Evolutionary conservation across 2,329 filamentous ascomycete species (phyloP).

Genomic region (Cryoendolithus antarcticus): DNA sequence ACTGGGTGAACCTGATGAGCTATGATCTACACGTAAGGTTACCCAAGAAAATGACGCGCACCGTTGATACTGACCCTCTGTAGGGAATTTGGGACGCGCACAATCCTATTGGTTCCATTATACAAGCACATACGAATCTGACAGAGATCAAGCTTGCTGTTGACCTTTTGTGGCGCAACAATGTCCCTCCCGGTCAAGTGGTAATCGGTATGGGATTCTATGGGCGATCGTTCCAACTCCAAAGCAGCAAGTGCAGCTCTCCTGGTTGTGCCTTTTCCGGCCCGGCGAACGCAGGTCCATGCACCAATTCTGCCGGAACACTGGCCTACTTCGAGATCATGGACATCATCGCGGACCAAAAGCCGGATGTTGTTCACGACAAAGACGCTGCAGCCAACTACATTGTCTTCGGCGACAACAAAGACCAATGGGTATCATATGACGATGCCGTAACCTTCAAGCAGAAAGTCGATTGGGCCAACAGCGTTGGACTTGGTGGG

Average conservation of each 20-base stretch:
- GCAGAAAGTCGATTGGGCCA: constrained; percentile 23
- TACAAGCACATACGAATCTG: constrained; percentile 33
- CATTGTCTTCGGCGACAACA: constrained; percentile 16
- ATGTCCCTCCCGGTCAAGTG: constrained; percentile 31
- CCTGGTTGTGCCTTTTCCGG: constrained; percentile 12
- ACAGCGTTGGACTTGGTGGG: constrained; percentile 22
- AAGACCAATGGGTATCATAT: constrained; percentile 29
- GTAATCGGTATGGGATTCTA: constrained; percentile 37
- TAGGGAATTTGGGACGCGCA: constrained; percentile 32
- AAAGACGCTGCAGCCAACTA: constrained; percentile 23
- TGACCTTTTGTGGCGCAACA: constrained; percentile 35
- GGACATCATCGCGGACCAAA: constrained; percentile 14
- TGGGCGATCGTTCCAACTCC: constrained; percentile 25
- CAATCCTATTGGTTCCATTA: constrained; percentile 19
- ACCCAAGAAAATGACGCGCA: no score
- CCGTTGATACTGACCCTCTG: constrained; percentile 32
- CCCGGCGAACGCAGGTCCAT: constrained; percentile 17
- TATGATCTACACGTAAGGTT: constrained; percentile 22
- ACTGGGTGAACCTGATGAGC: constrained; percentile 10
- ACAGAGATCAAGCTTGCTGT: constrained; percentile 33
- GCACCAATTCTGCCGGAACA: constrained; percentile 21
- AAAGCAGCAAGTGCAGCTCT: constrained; percentile 10
- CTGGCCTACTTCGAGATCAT: constrained; percentile 27
- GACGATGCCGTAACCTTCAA: constrained; percentile 27
- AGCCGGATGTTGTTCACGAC: constrained; percentile 10